Base-by-base conservation (phyloP, 345 rosid genomes). In the Hypericum perforatum region DNA sequence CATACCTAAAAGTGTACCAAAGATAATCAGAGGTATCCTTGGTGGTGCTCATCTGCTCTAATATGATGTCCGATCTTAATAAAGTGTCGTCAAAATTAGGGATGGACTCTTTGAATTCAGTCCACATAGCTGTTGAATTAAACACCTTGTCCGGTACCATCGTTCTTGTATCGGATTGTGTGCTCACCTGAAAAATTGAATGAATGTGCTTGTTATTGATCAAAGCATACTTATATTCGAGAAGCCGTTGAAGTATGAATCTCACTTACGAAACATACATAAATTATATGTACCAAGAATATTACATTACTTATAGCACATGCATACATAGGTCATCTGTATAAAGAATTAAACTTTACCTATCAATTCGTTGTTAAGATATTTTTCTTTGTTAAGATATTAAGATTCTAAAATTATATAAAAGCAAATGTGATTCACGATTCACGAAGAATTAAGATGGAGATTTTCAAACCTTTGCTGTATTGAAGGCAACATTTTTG, bases 1-100 rank as follows among this genome's bases (percentile, higher is more conserved):
- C 44, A 57, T 71, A 85, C 91, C 82, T 72, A 66, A 62, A 70
- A 41, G 67, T 73, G 62, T 85, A 82, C 96, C 96, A 88, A 45
- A 88, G 85, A 53, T 88, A 88, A 71, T 88, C 95, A 43, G 96
- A 85, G 46, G 71, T 59, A 62, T 82, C 96, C 54, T 85, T 82
- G 29, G 89, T 88, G 41, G 75, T 68, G 13, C 63, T 68, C 81
- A 77, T 77, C 43, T 88, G 91, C 57, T 88, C 96, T 53, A 88
- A 59, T 16, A 88, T 48, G 12, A 16, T 69, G 52, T 68, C 74
- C 64, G 89, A 73, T 74, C 65, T 74, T 32, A 79, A 41, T 7
- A 76, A 49, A 29, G 82, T 77, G 36, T 60, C 65, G 38, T 67
- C 77, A 67, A 69, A 82, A 32, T 64, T 70, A 16, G 79, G 77